phyloP scores from a whole-genome alignment of 2,329 filamentous ascomycete genomes.

The Metarhizium guizhouense region DNA sequence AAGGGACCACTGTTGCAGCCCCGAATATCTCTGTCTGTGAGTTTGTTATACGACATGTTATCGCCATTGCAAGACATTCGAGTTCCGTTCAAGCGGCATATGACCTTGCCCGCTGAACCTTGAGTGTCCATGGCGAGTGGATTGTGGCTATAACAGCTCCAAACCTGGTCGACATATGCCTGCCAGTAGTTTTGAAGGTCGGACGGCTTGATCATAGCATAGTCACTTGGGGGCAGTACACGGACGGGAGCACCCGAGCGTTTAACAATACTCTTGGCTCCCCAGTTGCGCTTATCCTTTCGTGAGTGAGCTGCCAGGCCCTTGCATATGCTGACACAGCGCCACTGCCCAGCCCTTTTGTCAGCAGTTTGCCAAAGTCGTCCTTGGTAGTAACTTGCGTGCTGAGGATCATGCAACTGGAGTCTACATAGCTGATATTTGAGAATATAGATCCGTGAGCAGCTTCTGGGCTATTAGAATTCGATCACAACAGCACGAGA shows the following conservation, averaged over 20 bases:
- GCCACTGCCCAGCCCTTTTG: conserved; percentile 28
- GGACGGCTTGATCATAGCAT: conserved; percentile 22
- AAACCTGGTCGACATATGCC: conserved; percentile 37
- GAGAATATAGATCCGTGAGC: conserved; percentile 30
- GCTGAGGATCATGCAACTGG: conserved; percentile 40
- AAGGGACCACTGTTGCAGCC: conserved; percentile 42
- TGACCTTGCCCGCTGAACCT: conserved; percentile 25
- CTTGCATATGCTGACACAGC: conserved; percentile 31
- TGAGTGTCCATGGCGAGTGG: conserved; percentile 36
- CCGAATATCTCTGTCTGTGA: conserved; percentile 37
- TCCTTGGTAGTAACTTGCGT: conserved; percentile 31
- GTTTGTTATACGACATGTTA: conserved; percentile 33
- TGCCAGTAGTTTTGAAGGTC: conserved; percentile 34
- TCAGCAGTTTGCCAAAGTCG: conserved; percentile 26
- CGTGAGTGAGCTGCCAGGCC: conserved; percentile 27
- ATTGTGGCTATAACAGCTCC: conserved; percentile 28
- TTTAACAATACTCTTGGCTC: conserved; percentile 32
- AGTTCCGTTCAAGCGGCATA: conserved; percentile 27
- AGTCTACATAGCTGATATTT: conserved; percentile 44
- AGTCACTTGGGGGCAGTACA: conserved; percentile 19
- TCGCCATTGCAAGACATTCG: conserved; percentile 32
- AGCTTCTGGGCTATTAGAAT: conserved; percentile 18
- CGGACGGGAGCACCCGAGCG: conserved; percentile 35
- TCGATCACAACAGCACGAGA: too few relatives aligned
- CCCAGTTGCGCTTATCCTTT: conserved; percentile 33